Evolutionary conservation across 139 green algal genomes (phyloP).

Genomic region (Ettlia oleoabundans): DNA sequence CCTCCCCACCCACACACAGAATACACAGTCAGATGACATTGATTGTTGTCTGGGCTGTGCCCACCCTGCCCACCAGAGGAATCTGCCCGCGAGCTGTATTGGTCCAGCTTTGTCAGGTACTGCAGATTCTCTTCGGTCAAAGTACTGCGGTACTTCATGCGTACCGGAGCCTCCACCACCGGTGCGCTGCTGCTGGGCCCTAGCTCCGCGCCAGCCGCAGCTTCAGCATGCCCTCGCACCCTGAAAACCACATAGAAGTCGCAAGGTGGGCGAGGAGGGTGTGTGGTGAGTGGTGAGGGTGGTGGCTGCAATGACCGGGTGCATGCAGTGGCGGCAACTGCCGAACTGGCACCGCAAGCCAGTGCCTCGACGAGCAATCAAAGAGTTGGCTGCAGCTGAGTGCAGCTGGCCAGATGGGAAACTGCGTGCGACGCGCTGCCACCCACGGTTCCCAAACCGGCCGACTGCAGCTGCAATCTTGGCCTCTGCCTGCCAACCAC

Average conservation of each 20-base stretch:
- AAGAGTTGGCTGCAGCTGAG: too few species aligned
- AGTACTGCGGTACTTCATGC: slow-evolving; percentile 28
- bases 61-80: slow-evolving; percentile 14
- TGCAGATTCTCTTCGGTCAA: slow-evolving; percentile 36
- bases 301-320: too few species aligned
- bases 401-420: too few species aligned
- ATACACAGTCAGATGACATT: not conserved
- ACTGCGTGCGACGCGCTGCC: too few species aligned
- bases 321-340: not conserved
- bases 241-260: not conserved
- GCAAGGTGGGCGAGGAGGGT: too few species aligned
- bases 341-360: too few species aligned
- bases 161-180: slow-evolving; percentile 4
- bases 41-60: not conserved
- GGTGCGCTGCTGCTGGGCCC: slow-evolving; percentile 6
- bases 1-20: too few species aligned
- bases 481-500: too few species aligned
- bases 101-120: slow-evolving; percentile 33
- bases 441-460: too few species aligned
- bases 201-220: not conserved
- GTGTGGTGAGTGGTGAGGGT: too few species aligned
- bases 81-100: slow-evolving; percentile 26
- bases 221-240: not conserved
- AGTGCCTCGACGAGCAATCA: too few species aligned
- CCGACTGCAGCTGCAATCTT: too few species aligned